A percentile compares a stretch with the other conserved stretches of the same genome.
Conservation (phyloP, 176 grass and related monocot genomes). For the Lolium rigidum region DNA sequence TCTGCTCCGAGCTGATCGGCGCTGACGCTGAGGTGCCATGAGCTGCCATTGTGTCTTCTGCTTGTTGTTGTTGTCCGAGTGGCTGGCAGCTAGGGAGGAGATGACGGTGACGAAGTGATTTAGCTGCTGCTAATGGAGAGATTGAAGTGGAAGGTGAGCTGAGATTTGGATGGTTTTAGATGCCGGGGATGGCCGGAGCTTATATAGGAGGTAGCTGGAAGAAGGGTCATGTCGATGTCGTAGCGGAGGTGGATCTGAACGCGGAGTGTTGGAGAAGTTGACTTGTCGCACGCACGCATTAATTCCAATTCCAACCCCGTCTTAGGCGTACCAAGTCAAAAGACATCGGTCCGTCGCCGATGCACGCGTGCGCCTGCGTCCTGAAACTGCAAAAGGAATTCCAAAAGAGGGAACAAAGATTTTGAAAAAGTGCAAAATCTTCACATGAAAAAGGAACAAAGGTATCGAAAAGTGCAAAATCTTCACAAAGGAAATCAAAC, state of each 20-base stretch:
- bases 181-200: neutral
- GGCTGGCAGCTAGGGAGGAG: neutral
- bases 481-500: neutral
- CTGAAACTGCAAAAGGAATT: neutral
- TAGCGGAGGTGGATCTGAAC: constrained; percentile 15
- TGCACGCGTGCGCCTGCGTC: neutral
- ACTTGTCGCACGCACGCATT: neutral
- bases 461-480: no score
- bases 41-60: neutral
- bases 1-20: constrained; percentile 42
- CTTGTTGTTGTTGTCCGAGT: neutral
- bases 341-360: neutral
- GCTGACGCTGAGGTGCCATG: neutral
- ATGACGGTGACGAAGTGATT: neutral
- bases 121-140: neutral
- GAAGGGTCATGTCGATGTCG: neutral
- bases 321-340: neutral
- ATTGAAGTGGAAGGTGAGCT: neutral
- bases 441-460: no score
- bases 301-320: neutral
- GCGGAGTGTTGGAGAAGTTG: neutral
- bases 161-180: neutral
- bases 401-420: neutral
- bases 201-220: neutral
- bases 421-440: neutral